A percentile compares a stretch with the other conserved stretches of the same genome.
These are phyloP conservation scores for Solanum bulbocastanum DNA, from an alignment of 257 asterid species.

Conservation along the genomic window DNA sequence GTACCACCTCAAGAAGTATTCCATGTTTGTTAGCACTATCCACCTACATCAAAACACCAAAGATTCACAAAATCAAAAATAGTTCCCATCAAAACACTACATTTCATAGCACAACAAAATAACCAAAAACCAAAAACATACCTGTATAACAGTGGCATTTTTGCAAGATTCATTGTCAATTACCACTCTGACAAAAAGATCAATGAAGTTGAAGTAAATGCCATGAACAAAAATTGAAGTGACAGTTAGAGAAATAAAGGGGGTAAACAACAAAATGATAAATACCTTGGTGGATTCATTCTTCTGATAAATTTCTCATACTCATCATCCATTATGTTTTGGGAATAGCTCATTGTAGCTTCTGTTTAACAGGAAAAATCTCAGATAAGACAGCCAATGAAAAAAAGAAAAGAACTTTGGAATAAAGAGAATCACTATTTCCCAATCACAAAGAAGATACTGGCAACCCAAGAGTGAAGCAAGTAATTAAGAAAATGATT, in stretches of 20 bases:
- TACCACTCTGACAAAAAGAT: slow-evolving; percentile 55
- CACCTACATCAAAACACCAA: slow-evolving; percentile 36
- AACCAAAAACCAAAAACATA: not conserved
- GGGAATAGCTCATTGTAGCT: slow-evolving; percentile 44
- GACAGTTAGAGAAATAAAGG: not conserved
- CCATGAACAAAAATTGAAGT: not conserved
- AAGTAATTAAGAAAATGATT: slow-evolving; percentile 11
- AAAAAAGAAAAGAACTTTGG: not conserved
- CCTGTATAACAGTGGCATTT: slow-evolving; percentile 85
- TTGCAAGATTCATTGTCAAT: slow-evolving; percentile 88
- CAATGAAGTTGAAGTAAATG: not conserved
- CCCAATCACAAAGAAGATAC: slow-evolving; percentile 37
- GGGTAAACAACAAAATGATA: not conserved
- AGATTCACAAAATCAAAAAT: not conserved
- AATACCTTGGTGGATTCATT: slow-evolving; percentile 93
- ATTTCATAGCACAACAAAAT: not conserved
- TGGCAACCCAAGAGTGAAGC: slow-evolving; percentile 19
- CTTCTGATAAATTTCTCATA: slow-evolving; percentile 81
- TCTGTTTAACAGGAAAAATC: slow-evolving; percentile 23
- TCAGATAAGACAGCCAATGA: slow-evolving; percentile 9
- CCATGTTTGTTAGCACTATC: slow-evolving; percentile 96
- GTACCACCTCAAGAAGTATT: slow-evolving; percentile 87
- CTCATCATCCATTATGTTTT: slow-evolving; percentile 72
- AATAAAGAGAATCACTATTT: slow-evolving; percentile 23
- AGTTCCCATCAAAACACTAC: not conserved